Evolutionary conservation across 2,329 filamentous ascomycete species (phyloP), one percentile per base, ranked within the genome.

Genomic region (Monilinia fructigena): DNA sequence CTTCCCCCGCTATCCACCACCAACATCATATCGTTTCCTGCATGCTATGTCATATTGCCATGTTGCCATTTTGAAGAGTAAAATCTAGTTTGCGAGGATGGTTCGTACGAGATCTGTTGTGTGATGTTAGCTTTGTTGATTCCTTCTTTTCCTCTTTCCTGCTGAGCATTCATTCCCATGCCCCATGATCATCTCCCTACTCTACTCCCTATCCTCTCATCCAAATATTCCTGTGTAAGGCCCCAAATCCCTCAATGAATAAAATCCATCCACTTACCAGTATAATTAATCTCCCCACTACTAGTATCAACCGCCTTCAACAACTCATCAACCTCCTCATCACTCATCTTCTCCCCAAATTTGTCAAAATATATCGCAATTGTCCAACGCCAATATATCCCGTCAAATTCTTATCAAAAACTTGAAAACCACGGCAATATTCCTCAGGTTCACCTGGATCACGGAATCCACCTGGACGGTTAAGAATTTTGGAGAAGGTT

Each of bases 361-460:
- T 98, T 66, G 95, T 99, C 76, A 99, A 82, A 78, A 99, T 94
- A 82, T 99, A 99, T 81, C 96, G 91, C 79, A 99, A 86, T 82
- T 99, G 95, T 67, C 95, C 95, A 71, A 98, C 94, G 66, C 94
- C 95, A 78, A 99, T 98, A 80, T 93, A 97, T 63, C 95, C 95
- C 68, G 93, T 97, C 87, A 97, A 90, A 79, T 99, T 95, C 82
- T 99, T 99, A 82, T 99, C 95, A 75, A 99, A 99, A 64, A 99
- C 95, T 80, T 99, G 95, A 84, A 99, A 99, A 66, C 95, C 95
- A 70, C 94, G 91, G 80, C 94, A 97, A 82, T 99, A 99, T 79
- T 98, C 94, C 77, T 98, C 94, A 52, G 95, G 94, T 81, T 97
- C 93, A 78, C 95, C 95, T 2, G 95, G 93, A 76, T 98, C 95